A percentile compares a stretch with the other conserved stretches of the same genome.
Conservation (phyloP, 129 eudicot genomes). For the Erigeron canadensis region DNA sequence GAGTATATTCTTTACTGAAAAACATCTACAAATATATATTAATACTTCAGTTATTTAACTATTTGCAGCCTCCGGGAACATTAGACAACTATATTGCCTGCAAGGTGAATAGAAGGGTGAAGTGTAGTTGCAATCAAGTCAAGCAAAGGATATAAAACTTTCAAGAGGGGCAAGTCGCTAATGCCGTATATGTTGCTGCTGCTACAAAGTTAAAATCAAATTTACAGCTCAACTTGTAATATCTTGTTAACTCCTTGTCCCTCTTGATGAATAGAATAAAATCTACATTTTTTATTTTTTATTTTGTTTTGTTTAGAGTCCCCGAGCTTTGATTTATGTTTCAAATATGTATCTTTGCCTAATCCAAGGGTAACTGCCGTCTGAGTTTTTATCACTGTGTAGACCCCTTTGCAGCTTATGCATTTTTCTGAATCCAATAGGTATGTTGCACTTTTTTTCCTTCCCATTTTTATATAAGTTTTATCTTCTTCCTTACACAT, state of each 20-base stretch:
- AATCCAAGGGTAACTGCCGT: conserved; percentile 4
- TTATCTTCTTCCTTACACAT: too few species aligned
- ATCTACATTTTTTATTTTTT: too few species aligned
- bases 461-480: too few species aligned
- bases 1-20: not conserved
- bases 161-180: conserved; percentile 19
- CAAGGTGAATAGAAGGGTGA: conserved; percentile 63
- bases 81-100: conserved; percentile 86
- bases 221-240: conserved; percentile 18
- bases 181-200: conserved; percentile 21
- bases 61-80: conserved; percentile 87
- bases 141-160: conserved; percentile 23
- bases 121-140: conserved; percentile 20
- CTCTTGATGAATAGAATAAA: conserved; percentile 31
- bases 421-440: too few species aligned
- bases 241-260: conserved; percentile 24
- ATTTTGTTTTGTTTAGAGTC: conserved; percentile 8
- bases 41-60: not conserved
- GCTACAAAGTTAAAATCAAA: conserved; percentile 13
- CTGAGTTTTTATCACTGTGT: not conserved
- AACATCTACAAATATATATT: not conserved
- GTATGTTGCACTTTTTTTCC: too few species aligned
- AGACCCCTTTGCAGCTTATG: not conserved
- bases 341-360: conserved; percentile 8
- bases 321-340: conserved; percentile 19